phyloP scores from a whole-genome alignment of 176 grass and related monocot genomes.

The Neostapfia colusana region DNA sequence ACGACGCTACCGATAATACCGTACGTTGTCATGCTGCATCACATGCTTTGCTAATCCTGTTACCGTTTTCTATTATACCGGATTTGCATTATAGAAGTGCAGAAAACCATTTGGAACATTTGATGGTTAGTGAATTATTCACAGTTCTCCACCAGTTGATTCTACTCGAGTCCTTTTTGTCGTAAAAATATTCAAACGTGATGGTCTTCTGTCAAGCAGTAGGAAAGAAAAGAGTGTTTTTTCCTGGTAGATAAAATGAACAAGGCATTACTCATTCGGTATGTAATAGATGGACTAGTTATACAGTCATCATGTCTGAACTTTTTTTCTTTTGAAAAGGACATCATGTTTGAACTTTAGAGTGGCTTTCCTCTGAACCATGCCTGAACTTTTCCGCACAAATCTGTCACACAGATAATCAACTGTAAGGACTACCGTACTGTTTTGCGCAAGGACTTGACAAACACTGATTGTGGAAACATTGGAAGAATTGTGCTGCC shows the following conservation, averaged over 20 bases:
- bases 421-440: constrained; percentile 47
- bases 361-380: constrained; percentile 17
- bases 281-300: not conserved
- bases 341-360: constrained; percentile 1
- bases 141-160: not conserved
- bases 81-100: not conserved
- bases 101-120: not conserved
- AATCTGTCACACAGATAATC: constrained; percentile 44
- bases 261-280: not conserved
- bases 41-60: constrained; percentile 5
- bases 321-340: too few relatives aligned
- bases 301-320: constrained; percentile 9
- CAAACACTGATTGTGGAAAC: constrained; percentile 86
- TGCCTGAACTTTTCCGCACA: constrained; percentile 2
- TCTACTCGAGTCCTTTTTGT: not conserved
- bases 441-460: constrained; percentile 73
- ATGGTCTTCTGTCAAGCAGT: not conserved
- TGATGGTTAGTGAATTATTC: not conserved
- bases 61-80: not conserved
- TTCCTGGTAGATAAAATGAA: constrained; percentile 8
- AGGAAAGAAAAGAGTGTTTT: not conserved
- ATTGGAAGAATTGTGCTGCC: constrained; percentile 85
- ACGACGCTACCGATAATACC: not conserved
- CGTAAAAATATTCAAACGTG: not conserved
- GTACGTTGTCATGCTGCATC: constrained; percentile 16